Evolutionary conservation across 345 rosid genomes (phyloP).

Genomic region (Passiflora organensis): DNA sequence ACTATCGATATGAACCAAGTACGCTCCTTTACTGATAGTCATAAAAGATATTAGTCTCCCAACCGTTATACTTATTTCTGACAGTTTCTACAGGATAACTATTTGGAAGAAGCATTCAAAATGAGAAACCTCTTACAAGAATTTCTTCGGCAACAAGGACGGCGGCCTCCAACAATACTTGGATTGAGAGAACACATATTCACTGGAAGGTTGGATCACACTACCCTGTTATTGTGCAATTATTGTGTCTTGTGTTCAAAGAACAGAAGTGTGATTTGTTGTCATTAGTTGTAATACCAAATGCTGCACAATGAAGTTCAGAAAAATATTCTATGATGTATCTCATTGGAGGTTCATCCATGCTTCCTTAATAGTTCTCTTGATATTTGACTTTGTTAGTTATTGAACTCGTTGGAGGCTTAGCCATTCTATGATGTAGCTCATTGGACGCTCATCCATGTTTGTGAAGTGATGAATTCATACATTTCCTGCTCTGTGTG

Average conservation of each 20-base stretch:
- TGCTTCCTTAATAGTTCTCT: too few relatives aligned
- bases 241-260: slow-evolving; percentile 1
- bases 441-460: too few relatives aligned
- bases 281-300: too few relatives aligned
- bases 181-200: slow-evolving; percentile 93
- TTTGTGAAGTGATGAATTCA: too few relatives aligned
- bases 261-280: background rate
- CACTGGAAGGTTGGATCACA: slow-evolving; percentile 72
- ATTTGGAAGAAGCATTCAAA: slow-evolving; percentile 91
- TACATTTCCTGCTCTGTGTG: too few relatives aligned
- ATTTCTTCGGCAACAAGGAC: slow-evolving; percentile 63
- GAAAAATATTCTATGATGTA: too few relatives aligned
- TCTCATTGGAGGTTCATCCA: too few relatives aligned
- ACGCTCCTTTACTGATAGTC: slow-evolving; percentile 18
- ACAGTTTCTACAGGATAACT: slow-evolving; percentile 71
- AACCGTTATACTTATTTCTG: slow-evolving; percentile 19
- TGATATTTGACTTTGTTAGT: too few relatives aligned
- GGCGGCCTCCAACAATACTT: slow-evolving; percentile 75
- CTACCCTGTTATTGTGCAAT: background rate
- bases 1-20: slow-evolving; percentile 98
- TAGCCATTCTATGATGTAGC: too few relatives aligned
- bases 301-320: too few relatives aligned
- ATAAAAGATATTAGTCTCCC: slow-evolving; percentile 5
- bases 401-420: too few relatives aligned
- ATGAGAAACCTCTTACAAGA: slow-evolving; percentile 97